These are phyloP conservation scores for Uronychia setigera DNA, from an alignment of 73 alveolate species.

Conservation along the genomic window DNA sequence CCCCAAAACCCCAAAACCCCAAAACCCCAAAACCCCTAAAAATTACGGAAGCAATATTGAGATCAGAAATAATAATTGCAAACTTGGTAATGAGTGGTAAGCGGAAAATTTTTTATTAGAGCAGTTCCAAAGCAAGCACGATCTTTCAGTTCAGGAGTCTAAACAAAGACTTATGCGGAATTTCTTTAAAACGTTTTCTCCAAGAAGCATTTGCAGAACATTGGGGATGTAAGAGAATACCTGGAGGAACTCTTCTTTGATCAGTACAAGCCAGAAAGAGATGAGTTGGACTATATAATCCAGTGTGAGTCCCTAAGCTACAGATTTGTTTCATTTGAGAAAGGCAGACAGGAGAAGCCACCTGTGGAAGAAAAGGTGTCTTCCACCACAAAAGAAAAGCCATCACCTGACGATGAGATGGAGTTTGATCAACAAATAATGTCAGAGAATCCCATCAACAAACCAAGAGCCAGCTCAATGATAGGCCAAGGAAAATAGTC, in stretches of 20 bases:
- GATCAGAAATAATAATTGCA: no score
- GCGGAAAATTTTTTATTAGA: no score
- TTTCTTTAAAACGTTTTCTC: background rate
- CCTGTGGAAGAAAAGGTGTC: background rate
- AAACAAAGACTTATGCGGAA: background rate
- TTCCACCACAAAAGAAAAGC: background rate
- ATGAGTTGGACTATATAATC: background rate
- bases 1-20: no score
- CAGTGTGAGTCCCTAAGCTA: no score
- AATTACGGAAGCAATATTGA: no score
- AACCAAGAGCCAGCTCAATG: background rate
- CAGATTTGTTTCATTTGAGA: no score
- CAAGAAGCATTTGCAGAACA: background rate
- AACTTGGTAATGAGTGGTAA: no score
- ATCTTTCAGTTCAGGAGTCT: background rate
- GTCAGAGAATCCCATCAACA: background rate
- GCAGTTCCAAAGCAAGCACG: no score
- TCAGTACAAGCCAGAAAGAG: background rate
- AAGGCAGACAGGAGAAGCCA: background rate
- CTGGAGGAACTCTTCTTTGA: background rate
- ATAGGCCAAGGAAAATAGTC: background rate
- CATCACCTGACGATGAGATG: background rate
- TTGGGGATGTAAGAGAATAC: background rate
- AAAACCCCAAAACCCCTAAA: no score
- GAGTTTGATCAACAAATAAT: background rate